Percentiles rank a stretch among this genome's conserved stretches.
These are phyloP conservation scores for Zymoseptoria ardabiliae DNA, from an alignment of 2,329 filamentous ascomycete species.

Conservation along the genomic window DNA sequence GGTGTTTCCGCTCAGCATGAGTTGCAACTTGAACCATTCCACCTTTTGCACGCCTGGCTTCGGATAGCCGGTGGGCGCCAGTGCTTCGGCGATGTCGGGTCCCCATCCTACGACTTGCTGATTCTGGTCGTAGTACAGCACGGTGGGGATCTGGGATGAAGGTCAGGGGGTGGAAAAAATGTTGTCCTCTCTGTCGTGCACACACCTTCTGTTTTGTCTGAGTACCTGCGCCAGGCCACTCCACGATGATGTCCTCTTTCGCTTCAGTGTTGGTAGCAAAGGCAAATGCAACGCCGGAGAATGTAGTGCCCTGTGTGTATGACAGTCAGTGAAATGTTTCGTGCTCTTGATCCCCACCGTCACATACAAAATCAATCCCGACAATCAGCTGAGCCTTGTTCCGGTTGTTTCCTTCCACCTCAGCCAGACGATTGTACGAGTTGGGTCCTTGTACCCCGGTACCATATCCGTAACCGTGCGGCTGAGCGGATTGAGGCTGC, in stretches of 20 bases:
- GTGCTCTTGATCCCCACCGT: neutral
- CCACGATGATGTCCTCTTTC: slow-evolving; percentile 97
- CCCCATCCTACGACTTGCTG: slow-evolving; percentile 99
- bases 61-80: slow-evolving; percentile 93
- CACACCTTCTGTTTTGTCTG: slow-evolving; percentile 96
- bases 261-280: slow-evolving; percentile 94
- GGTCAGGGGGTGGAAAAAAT: slow-evolving; percentile 13
- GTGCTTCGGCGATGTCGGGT: slow-evolving; percentile 91
- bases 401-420: slow-evolving; percentile 80
- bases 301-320: slow-evolving; percentile 72
- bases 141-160: slow-evolving; percentile 73
- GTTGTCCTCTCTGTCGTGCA: slow-evolving; percentile 45
- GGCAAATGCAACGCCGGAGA: slow-evolving; percentile 90
- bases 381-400: slow-evolving; percentile 97
- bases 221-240: slow-evolving; percentile 96
- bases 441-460: slow-evolving; percentile 15
- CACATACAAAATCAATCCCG: slow-evolving; percentile 90
- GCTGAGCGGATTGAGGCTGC: slow-evolving; percentile 11
- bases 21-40: slow-evolving; percentile 98
- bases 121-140: slow-evolving; percentile 99
- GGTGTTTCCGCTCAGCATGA: slow-evolving; percentile 97
- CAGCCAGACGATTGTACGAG: slow-evolving; percentile 32
- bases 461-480: slow-evolving; percentile 16
- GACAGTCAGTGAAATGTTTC: slow-evolving; percentile 8
- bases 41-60: slow-evolving; percentile 98